Evolutionary conservation across 805 yeast genomes (phyloP).

Genomic region (Suhomyces pyralidae): DNA sequence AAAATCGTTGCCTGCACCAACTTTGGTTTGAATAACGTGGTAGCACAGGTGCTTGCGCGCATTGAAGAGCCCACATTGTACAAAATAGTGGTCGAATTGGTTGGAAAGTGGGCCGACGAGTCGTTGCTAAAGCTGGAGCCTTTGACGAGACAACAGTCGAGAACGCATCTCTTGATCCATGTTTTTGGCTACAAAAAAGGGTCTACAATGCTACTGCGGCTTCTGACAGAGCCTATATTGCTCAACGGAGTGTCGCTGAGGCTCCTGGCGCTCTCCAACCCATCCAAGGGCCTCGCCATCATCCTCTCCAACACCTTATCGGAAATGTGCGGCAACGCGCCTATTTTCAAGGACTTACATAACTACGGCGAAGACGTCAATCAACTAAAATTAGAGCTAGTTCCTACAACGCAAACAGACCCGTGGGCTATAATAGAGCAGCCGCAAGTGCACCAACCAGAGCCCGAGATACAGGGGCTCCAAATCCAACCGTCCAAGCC

Average conservation of each 20-base stretch:
- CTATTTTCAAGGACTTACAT: constrained; percentile 23
- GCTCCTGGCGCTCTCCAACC: constrained; percentile 46
- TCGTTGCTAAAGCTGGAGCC: constrained; percentile 39
- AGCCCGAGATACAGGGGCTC: neutral
- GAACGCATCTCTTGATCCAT: constrained; percentile 48
- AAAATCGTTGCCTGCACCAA: constrained; percentile 13
- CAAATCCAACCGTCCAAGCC: neutral
- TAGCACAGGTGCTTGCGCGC: constrained; percentile 12
- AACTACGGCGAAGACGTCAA: neutral
- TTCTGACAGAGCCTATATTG: constrained; percentile 40
- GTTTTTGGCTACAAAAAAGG: constrained; percentile 22
- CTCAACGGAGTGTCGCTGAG: constrained; percentile 52
- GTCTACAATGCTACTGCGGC: constrained; percentile 14
- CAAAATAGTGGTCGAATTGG: constrained; percentile 5
- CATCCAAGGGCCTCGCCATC: constrained; percentile 53
- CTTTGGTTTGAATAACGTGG: constrained; percentile 13
- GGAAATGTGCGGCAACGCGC: constrained; percentile 23
- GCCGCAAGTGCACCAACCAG: neutral
- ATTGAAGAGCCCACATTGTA: constrained; percentile 1
- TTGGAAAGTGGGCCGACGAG: constrained; percentile 28
- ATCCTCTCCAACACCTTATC: constrained; percentile 53
- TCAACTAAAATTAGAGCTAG: neutral
- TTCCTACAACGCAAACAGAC: neutral
- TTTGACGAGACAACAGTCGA: constrained; percentile 40
- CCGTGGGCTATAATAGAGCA: neutral